phyloP scores from a whole-genome alignment of 2,329 filamentous ascomycete genomes.

The Xylariaceae sp. region DNA sequence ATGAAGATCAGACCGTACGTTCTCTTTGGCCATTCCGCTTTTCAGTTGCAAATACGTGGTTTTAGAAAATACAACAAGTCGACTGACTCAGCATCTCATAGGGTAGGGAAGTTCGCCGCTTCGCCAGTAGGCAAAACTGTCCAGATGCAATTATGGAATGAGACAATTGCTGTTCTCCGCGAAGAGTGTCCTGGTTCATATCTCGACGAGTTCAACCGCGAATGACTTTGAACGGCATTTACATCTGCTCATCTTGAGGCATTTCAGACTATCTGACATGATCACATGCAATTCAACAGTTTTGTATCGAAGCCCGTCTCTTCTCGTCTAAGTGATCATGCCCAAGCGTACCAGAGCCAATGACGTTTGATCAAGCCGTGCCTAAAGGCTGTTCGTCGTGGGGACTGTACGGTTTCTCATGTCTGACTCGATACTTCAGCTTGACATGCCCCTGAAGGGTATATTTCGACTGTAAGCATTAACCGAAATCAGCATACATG shows the following conservation, averaged over 20 bases:
- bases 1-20: slow-evolving; percentile 16
- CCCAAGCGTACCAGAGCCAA: too few species aligned
- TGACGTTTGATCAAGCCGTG: too few species aligned
- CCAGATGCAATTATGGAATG: slow-evolving; percentile 17
- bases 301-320: neutral
- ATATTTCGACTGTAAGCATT: too few species aligned
- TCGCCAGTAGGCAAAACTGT: slow-evolving; percentile 11
- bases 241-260: neutral
- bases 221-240: too few species aligned
- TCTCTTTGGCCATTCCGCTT: neutral
- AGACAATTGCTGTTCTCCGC: slow-evolving; percentile 14
- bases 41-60: too few species aligned
- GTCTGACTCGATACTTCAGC: too few species aligned
- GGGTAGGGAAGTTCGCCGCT: slow-evolving; percentile 15
- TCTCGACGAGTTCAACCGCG: neutral
- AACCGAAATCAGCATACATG: too few species aligned
- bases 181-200: slow-evolving; percentile 3
- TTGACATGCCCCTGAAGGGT: too few species aligned
- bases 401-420: too few species aligned
- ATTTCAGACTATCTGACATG: neutral
- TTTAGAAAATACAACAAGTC: too few species aligned
- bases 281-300: neutral
- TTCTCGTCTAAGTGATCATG: neutral
- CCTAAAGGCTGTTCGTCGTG: too few species aligned
- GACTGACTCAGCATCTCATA: neutral